phyloP scores from a whole-genome alignment of 768 basidiomycete genomes.

The Tubosaeta sp. region DNA sequence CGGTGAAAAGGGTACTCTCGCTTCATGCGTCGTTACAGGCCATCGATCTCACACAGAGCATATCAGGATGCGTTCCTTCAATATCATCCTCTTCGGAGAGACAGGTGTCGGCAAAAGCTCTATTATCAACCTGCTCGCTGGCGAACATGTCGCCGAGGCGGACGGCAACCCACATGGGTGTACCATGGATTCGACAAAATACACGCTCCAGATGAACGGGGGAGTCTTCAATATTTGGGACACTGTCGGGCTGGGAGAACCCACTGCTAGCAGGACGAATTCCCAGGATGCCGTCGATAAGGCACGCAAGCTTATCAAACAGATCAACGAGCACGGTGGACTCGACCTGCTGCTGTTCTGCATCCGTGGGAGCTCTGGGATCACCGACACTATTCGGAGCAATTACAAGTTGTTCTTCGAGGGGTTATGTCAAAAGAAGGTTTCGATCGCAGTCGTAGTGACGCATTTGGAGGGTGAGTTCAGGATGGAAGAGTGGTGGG shows the following conservation, averaged over 20 bases:
- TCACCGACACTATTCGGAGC: constrained; percentile 34
- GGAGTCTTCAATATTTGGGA: constrained; percentile 31
- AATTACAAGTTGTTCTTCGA: constrained; percentile 43
- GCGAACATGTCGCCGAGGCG: constrained; percentile 24
- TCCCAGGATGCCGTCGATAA: constrained; percentile 22
- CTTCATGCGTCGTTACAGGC: too few relatives aligned
- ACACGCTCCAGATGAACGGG: too few relatives aligned
- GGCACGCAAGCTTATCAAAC: constrained; percentile 34
- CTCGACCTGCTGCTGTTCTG: constrained; percentile 40
- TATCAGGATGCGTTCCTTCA: too few relatives aligned
- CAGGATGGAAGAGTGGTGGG: constrained; percentile 35
- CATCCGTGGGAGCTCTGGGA: constrained; percentile 40
- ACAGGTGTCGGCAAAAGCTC: constrained; percentile 40
- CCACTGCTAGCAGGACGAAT: too few relatives aligned
- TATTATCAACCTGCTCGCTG: constrained; percentile 39
- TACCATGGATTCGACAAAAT: constrained; percentile 29
- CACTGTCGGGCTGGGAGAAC: too few relatives aligned
- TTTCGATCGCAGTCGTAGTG: constrained; percentile 30
- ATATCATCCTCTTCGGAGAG: constrained; percentile 31
- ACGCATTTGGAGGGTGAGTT: constrained; percentile 37
- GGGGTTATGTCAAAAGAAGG: constrained; percentile 37
- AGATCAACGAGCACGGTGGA: constrained; percentile 29
- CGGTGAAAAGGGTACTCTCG: too few relatives aligned
- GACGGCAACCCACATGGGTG: too few relatives aligned
- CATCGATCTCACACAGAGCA: too few relatives aligned